Evolutionary conservation across 2,329 filamentous ascomycete genomes (phyloP), one percentile per base, ranked within the genome.

Genomic region (Exophiala sp.): DNA sequence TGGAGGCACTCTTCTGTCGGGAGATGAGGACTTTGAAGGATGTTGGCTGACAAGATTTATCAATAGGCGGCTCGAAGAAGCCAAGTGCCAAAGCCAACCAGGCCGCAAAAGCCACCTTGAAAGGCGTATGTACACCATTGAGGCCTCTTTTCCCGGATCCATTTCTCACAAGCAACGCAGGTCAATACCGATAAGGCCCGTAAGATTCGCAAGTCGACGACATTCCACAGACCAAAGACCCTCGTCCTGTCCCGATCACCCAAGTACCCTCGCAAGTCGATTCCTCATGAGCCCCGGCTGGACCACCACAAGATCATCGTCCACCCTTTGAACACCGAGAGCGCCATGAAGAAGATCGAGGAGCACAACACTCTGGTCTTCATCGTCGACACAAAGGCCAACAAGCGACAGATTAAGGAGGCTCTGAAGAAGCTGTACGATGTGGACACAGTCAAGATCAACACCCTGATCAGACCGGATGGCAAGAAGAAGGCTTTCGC

Each of bases 261-360:
- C 73, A 95, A 95, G 79, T 97, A 95, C 82, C 90, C 88, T 64
- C 89, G 91, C 79, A 95, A 93, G 81, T 90, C 88, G 63, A 82
- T 98, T 71, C 84, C 87, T 67, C 85, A 91, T 73, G 81, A 82
- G 70, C 85, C 90, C 65, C 86, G 89, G 66, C 87, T 98, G 68
- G 93, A 98, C 77, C 87, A 91, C 78, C 87, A 90, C 82, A 96
- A 95, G 84, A 81, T 97, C 73, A 86, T 98, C 73, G 80, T 97
- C 70, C 88, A 96, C 83, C 93, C 93, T 63, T 82, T 98, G 70
- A 98, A 98, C 85, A 98, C 93, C 56, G 93, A 98, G 86, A 93
- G 86, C 70, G 93, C 94, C 69, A 97, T 98, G 91, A 98, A 98
- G 88, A 96, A 96, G 86, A 96, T 98, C 66, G 93, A 98, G 82